Base-by-base conservation (phyloP, 2,329 filamentous ascomycete species). In the Penicillium sp. region DNA sequence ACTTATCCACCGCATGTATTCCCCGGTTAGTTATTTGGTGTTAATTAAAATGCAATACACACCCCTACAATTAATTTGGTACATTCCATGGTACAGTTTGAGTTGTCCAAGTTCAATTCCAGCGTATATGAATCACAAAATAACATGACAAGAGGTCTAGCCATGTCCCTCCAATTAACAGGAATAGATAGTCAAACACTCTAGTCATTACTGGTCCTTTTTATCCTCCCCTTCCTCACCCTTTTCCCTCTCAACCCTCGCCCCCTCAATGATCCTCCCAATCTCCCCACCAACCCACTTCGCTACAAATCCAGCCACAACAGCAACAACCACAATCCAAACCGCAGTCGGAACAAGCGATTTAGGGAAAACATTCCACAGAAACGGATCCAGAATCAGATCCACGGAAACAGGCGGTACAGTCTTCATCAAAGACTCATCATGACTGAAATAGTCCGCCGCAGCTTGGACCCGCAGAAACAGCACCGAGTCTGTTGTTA, bases 381-480 rank as follows among this genome's bases (percentile, higher is more conserved):
- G 59, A 70, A 88, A 98, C 0, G 92, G 92, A 73, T 98, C 95
- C 25, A 99, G 84, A 67, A 97, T 87, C 55, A 89, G 76, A 67
- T 99, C 93, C 51, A 89, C 89, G 53, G 86, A 79, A 4, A 98
- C 92, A 0, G 87, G 85, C 2, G 88, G 88, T 14, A 91, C 89
- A 60, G 82, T 69, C 49, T 79, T 75, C 93, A 98, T 98, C 67
- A 96, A 82, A 1, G 82, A 82, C 60, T 79, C 75, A 70, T 96
- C 84, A 57, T 86, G 82, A 11, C 90, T 89, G 75, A 90, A 96
- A 78, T 93, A 99, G 67, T 96, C 91, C 47, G 95, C 92, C 21
- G 88, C 86, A 14, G 92, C 85, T 61, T 83, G 81, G 52, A 98
- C 80, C 61, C 86, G 88, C 3, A 98, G 83, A 55, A 96, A 85